Percentiles rank a stretch among this genome's conserved stretches.
Evolutionary conservation across 495 filamentous ascomycete genomes (phyloP).

Genomic region (Tetracladium setigerum): DNA sequence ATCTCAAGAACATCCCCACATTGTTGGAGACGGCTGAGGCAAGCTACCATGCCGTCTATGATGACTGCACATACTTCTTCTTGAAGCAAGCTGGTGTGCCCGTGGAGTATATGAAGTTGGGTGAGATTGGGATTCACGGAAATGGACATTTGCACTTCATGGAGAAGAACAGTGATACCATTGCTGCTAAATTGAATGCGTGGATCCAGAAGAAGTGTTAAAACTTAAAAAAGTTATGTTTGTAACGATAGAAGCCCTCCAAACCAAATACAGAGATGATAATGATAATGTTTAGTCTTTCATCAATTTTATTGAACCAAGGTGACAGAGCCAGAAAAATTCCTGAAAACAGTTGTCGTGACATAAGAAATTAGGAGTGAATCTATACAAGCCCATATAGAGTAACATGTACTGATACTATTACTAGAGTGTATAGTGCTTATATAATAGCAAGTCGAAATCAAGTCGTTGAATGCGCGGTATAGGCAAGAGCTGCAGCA

Average conservation of each 20-base stretch:
- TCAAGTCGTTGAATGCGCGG: neutral
- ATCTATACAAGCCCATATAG: too few species aligned
- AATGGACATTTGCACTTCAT: constrained; percentile 55
- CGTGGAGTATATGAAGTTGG: constrained; percentile 37
- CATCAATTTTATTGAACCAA: too few species aligned
- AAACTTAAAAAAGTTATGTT: too few species aligned
- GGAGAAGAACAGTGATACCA: constrained; percentile 49
- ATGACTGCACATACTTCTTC: constrained; percentile 47
- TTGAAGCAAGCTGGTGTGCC: constrained; percentile 47
- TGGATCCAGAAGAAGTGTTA: constrained; percentile 29
- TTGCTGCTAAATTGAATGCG: constrained; percentile 32
- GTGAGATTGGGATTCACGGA: constrained; percentile 32
- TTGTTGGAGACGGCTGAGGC: constrained; percentile 43
- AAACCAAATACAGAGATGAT: too few species aligned
- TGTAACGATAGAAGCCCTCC: too few species aligned
- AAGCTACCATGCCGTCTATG: constrained; percentile 48
- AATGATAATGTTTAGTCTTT: too few species aligned
- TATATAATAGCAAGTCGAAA: too few species aligned
- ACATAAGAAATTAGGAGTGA: too few species aligned
- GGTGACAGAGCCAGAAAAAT: too few species aligned
- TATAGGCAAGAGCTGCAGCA: neutral
- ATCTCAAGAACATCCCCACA: constrained; percentile 38
- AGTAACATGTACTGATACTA: too few species aligned
- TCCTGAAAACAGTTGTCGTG: too few species aligned
- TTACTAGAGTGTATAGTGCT: too few species aligned